These are phyloP conservation scores for Macrophomina phaseolina DNA, from an alignment of 2,329 filamentous ascomycete species.

Conservation along the genomic window DNA sequence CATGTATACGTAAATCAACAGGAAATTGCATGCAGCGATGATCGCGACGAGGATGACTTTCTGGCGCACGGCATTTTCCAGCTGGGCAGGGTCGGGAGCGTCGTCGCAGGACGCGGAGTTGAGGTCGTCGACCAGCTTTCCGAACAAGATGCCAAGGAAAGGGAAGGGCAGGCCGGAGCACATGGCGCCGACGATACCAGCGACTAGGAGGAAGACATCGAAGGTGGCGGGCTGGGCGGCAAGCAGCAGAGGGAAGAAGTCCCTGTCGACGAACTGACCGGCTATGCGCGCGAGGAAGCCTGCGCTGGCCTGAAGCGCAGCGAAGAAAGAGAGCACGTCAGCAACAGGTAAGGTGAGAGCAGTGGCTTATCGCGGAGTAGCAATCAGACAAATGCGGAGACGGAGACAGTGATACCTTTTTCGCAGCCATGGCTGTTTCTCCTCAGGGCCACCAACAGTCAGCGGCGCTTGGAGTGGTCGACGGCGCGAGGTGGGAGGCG, in stretches of 20 bases:
- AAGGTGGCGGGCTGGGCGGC: constrained; percentile 3
- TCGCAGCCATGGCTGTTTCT: constrained; percentile 4
- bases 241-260: constrained; percentile 23
- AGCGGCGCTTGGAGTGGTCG: not conserved
- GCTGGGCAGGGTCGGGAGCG: constrained; percentile 1
- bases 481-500: not conserved
- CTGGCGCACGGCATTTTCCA: constrained; percentile 13
- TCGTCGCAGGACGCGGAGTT: constrained; percentile 23
- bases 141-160: constrained; percentile 21
- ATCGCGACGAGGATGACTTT: constrained; percentile 12
- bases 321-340: not conserved
- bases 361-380: constrained; percentile 6
- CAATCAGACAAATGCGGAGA: not conserved
- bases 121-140: constrained; percentile 23
- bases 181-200: constrained; percentile 11
- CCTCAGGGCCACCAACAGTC: not conserved
- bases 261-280: constrained; percentile 13
- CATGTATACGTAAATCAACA: constrained; percentile 15
- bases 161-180: constrained; percentile 21
- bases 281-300: constrained; percentile 6
- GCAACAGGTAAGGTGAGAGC: not conserved
- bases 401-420: not conserved
- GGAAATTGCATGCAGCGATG: constrained; percentile 17
- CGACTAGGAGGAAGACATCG: constrained; percentile 8
- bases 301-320: not conserved